Evolutionary conservation across 305 asterid species (phyloP).

Genomic region (Andrographis paniculata): DNA sequence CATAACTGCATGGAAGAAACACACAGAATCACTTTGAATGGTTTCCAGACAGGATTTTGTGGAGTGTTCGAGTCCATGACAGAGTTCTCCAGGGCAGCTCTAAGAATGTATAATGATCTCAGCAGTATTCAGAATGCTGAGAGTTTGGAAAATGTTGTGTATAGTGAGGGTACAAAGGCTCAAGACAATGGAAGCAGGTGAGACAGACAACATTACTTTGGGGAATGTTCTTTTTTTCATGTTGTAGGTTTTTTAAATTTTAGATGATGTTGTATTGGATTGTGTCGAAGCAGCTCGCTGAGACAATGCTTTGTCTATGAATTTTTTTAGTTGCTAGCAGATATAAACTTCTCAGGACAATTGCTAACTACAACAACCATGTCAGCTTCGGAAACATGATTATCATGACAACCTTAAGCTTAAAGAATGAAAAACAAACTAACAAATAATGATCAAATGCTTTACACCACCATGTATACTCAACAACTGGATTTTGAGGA

Average conservation of each 20-base stretch:
- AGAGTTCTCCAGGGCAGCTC: conserved; percentile 57
- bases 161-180: conserved; percentile 14
- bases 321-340: conserved; percentile 16
- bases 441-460: conserved; percentile 4
- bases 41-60: conserved; percentile 72
- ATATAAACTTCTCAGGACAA: background rate
- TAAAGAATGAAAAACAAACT: too few relatives aligned
- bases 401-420: too few relatives aligned
- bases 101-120: conserved; percentile 53
- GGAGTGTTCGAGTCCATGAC: conserved; percentile 64
- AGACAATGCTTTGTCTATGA: conserved; percentile 30
- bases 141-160: conserved; percentile 25
- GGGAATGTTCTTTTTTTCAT: conserved; percentile 12
- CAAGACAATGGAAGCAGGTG: too few relatives aligned
- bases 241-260: conserved; percentile 18
- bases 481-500: background rate
- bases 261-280: conserved; percentile 31
- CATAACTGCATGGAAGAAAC: conserved; percentile 61
- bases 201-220: conserved; percentile 16
- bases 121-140: conserved; percentile 26
- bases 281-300: conserved; percentile 70
- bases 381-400: too few relatives aligned
- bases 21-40: conserved; percentile 50
- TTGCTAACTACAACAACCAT: too few relatives aligned
- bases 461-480: background rate